Percentiles rank a stretch among this genome's conserved stretches.
phyloP scores from a whole-genome alignment of 768 basidiomycete genomes.

The Exsudoporus frostii region DNA sequence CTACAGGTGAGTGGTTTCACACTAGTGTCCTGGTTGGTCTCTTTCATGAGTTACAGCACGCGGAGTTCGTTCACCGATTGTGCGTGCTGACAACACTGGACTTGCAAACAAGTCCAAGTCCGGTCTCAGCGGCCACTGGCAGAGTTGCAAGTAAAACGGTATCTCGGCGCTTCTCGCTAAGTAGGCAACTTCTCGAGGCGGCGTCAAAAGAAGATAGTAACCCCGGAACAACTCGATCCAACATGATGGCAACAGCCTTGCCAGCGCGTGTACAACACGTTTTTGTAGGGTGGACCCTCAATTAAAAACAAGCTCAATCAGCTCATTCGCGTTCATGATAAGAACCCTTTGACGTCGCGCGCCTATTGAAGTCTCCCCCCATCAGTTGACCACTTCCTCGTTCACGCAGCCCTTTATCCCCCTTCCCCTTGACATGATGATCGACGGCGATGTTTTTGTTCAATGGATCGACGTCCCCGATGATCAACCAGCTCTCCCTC shows the following conservation, averaged over 20 bases:
- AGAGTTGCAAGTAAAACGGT: background rate
- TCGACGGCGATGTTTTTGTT: constrained; percentile 3
- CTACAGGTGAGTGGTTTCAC: constrained; percentile 9
- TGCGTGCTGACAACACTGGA: background rate
- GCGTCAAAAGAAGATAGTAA: constrained; percentile 19
- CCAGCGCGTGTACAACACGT: constrained; percentile 34
- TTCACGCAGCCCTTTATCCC: background rate
- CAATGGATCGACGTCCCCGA: constrained; percentile 18
- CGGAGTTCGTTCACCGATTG: background rate
- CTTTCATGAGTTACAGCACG: constrained; percentile 6
- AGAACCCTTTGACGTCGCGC: constrained; percentile 25
- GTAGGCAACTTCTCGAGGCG: constrained; percentile 16
- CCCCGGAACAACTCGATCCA: constrained; percentile 21
- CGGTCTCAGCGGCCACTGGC: constrained; percentile 18
- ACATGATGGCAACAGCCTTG: constrained; percentile 30
- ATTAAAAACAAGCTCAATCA: constrained; percentile 30
- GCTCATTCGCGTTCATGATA: constrained; percentile 21
- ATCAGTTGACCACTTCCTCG: background rate
- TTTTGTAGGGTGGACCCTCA: constrained; percentile 37
- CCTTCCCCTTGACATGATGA: constrained; percentile 10
- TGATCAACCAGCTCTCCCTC: constrained; percentile 14
- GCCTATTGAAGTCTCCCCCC: constrained; percentile 7
- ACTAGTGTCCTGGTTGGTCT: background rate
- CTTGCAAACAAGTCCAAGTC: constrained; percentile 3
- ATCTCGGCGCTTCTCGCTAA: constrained; percentile 10